These are phyloP conservation scores for Centella asiatica DNA, from an alignment of 129 eudicot species.

Conservation along the genomic window DNA sequence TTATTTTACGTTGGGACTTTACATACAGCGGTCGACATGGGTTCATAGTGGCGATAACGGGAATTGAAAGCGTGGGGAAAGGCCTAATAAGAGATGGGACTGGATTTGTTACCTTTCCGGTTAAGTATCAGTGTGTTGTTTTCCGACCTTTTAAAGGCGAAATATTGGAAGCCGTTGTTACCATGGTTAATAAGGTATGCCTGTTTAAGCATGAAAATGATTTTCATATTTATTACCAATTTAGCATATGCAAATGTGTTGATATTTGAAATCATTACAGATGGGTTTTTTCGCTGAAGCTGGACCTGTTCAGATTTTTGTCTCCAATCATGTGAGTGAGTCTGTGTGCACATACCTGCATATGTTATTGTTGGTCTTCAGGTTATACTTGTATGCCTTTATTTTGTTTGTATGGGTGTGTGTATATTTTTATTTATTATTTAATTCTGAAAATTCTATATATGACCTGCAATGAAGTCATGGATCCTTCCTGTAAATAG, in stretches of 20 bases:
- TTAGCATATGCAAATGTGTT: background rate
- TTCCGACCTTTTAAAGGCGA: conserved; percentile 95
- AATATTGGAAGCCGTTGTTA: conserved; percentile 89
- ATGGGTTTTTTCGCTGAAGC: conserved; percentile 99
- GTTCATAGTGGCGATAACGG: conserved; percentile 84
- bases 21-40: conserved; percentile 85
- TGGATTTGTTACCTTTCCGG: conserved; percentile 87
- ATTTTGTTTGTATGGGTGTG: too few relatives aligned
- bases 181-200: conserved; percentile 94
- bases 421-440: too few relatives aligned
- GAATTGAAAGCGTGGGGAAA: conserved; percentile 80
- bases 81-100: conserved; percentile 91
- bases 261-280: conserved; percentile 33
- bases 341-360: too few relatives aligned
- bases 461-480: too few relatives aligned
- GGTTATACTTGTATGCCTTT: too few relatives aligned
- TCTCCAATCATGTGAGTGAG: conserved; percentile 84
- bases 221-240: background rate
- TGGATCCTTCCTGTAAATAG: too few relatives aligned
- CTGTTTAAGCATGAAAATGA: background rate
- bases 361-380: too few relatives aligned
- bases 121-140: conserved; percentile 87
- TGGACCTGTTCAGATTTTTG: conserved; percentile 92
- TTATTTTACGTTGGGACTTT: background rate
- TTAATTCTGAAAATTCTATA: too few relatives aligned